These are phyloP conservation scores for Leccinum fibrillosum DNA, from an alignment of 768 basidiomycete genomes.

Conservation along the genomic window DNA sequence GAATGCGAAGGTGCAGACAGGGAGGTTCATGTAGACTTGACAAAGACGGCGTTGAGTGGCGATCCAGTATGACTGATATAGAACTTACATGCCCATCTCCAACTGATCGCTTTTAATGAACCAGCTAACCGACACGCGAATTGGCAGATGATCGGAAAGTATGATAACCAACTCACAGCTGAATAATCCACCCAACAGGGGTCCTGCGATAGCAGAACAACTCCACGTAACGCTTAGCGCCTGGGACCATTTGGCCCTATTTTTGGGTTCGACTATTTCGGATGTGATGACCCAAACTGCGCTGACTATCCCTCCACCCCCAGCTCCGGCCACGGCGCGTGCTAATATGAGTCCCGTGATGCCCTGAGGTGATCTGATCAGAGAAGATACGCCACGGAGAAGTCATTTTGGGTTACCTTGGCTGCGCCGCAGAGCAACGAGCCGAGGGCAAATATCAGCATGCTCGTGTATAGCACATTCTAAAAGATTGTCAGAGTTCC, in stretches of 20 bases:
- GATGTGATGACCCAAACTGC: conserved; percentile 85
- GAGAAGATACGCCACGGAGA: conserved; percentile 13
- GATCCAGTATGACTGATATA: conserved; percentile 5
- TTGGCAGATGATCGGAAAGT: conserved; percentile 14
- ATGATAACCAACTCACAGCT: conserved; percentile 50
- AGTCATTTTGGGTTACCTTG: conserved; percentile 42
- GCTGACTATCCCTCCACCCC: conserved; percentile 85
- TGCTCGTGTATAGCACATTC: conserved; percentile 70
- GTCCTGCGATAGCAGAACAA: conserved; percentile 81
- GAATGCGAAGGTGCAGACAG: conserved; percentile 61
- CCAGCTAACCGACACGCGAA: conserved; percentile 28
- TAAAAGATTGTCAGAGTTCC: conserved; percentile 27
- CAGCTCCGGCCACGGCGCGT: conserved; percentile 67
- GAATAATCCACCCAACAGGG: conserved; percentile 78
- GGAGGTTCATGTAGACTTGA: conserved; percentile 80
- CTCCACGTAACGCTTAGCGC: conserved; percentile 85
- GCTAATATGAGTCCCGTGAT: conserved; percentile 65
- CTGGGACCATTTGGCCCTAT: conserved; percentile 81
- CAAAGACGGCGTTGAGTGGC: conserved; percentile 13
- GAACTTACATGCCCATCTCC: conserved; percentile 85
- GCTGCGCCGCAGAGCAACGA: conserved; percentile 79
- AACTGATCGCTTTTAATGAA: conserved; percentile 41
- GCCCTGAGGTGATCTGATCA: conserved; percentile 26
- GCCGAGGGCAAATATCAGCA: conserved; percentile 70
- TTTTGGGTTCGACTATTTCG: conserved; percentile 70